A percentile compares a stretch with the other conserved stretches of the same genome.
Evolutionary conservation across 2,329 filamentous ascomycete genomes (phyloP).

Genomic region (Neofusicoccum cordaticola): DNA sequence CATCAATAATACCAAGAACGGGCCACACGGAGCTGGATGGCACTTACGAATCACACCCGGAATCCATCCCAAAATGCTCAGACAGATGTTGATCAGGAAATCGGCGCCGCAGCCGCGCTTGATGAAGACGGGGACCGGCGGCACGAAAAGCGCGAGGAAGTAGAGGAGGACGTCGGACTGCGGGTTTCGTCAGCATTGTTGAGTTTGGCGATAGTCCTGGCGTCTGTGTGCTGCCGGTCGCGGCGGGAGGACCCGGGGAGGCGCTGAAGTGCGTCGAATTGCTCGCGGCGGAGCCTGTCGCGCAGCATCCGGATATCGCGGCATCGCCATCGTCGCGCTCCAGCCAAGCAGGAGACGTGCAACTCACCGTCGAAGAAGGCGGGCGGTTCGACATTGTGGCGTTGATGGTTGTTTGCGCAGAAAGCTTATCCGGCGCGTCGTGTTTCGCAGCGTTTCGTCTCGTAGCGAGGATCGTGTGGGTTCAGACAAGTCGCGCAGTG

Average conservation of each 20-base stretch:
- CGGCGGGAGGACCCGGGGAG: not conserved
- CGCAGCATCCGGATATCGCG: not conserved
- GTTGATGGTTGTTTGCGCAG: too few species aligned
- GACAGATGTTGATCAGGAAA: slow-evolving; percentile 41
- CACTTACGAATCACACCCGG: slow-evolving; percentile 26
- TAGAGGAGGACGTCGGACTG: slow-evolving; percentile 30
- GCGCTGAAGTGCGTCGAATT: accelerated
- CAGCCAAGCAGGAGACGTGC: not conserved
- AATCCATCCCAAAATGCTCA: slow-evolving; percentile 37
- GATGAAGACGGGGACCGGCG: slow-evolving; percentile 41
- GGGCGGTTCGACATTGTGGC: not conserved
- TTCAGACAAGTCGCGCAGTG: too few species aligned
- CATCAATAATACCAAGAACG: not conserved
- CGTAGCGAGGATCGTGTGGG: too few species aligned
- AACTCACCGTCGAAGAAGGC: slow-evolving; percentile 8
- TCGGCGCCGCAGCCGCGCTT: slow-evolving; percentile 39
- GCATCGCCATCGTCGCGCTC: not conserved
- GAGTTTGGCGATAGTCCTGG: not conserved
- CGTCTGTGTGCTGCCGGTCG: not conserved
- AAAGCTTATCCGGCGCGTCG: not conserved
- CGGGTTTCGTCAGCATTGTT: not conserved
- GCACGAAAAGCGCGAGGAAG: slow-evolving; percentile 34
- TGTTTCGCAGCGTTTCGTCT: not conserved
- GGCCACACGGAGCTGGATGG: too few species aligned
- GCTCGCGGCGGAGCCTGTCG: too few species aligned